phyloP scores from a whole-genome alignment of 169 alveolate species.

The Plasmodium blacklocki region DNA sequence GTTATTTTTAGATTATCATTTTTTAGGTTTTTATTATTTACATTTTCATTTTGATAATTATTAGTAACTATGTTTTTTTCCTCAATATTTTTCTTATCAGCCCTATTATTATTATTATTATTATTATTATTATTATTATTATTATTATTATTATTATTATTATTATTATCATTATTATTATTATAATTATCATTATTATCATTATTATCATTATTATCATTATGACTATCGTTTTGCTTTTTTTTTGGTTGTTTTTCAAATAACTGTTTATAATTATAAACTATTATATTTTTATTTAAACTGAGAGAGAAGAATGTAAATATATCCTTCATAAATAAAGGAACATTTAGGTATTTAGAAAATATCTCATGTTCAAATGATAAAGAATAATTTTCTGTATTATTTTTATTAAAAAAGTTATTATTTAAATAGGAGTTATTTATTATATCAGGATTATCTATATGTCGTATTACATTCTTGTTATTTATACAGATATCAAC shows the following conservation, averaged over 20 bases:
- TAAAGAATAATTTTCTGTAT: conserved; percentile 45
- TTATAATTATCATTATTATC: no score
- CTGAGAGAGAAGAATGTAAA: conserved; percentile 64
- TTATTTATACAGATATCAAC: conserved; percentile 31
- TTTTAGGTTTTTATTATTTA: no score
- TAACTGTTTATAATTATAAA: conserved; percentile 33
- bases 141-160: no score
- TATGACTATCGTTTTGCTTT: not conserved
- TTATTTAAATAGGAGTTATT: conserved; percentile 57
- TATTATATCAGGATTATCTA: conserved; percentile 32
- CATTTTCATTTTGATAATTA: no score
- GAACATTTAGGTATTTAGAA: conserved; percentile 65
- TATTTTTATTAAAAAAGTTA: conserved; percentile 35
- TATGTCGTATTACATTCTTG: conserved; percentile 4
- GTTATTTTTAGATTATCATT: no score
- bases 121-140: not conserved
- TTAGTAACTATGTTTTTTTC: no score
- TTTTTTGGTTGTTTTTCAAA: conserved; percentile 3
- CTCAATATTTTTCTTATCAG: no score
- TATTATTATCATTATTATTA: no score
- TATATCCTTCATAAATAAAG: conserved; percentile 72
- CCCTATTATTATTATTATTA: not conserved
- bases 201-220: no score
- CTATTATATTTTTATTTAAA: conserved; percentile 65
- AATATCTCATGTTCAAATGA: conserved; percentile 44